Evolutionary conservation across 2,329 filamentous ascomycete species (phyloP).

Genomic region (Aotearoamyces nothofagi): DNA sequence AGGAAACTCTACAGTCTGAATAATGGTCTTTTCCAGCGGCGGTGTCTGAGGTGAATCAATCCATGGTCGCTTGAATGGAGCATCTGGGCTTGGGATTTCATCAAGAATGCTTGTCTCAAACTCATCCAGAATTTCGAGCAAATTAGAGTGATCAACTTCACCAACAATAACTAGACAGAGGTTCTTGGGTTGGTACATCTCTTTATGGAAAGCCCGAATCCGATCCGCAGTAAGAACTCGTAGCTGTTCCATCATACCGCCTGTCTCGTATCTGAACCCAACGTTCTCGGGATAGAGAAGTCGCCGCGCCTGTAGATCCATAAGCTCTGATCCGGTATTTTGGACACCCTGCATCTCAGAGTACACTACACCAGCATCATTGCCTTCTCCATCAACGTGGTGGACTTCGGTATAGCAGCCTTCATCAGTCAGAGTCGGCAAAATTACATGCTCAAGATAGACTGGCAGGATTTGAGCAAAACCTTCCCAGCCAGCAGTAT

Average conservation of each 20-base stretch:
- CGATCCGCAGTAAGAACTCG: constrained; percentile 74
- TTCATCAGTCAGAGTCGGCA: constrained; percentile 84
- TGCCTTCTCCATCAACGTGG: constrained; percentile 82
- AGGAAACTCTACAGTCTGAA: constrained; percentile 78
- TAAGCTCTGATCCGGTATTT: constrained; percentile 70
- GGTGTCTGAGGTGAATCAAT: constrained; percentile 73
- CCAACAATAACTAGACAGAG: constrained; percentile 85
- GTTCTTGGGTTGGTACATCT: constrained; percentile 98
- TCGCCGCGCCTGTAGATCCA: constrained; percentile 69
- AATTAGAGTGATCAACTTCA: constrained; percentile 68
- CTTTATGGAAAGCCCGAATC: constrained; percentile 85
- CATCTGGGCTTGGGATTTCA: constrained; percentile 59
- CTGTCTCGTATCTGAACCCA: constrained; percentile 95
- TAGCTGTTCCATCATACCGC: constrained; percentile 86
- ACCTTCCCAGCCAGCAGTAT: constrained; percentile 92
- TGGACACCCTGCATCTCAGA: constrained; percentile 97
- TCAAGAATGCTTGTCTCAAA: constrained; percentile 82
- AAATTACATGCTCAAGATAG: constrained; percentile 85
- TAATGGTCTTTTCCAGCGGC: constrained; percentile 50
- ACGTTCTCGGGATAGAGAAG: constrained; percentile 77
- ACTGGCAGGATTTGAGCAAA: constrained; percentile 90
- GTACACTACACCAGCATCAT: constrained; percentile 95
- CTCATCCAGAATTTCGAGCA: constrained; percentile 67
- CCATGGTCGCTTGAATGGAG: constrained; percentile 74
- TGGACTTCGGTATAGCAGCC: constrained; percentile 93